Conservation (phyloP, 2,329 filamentous ascomycete species). For the Arthrocladium fulminans region DNA sequence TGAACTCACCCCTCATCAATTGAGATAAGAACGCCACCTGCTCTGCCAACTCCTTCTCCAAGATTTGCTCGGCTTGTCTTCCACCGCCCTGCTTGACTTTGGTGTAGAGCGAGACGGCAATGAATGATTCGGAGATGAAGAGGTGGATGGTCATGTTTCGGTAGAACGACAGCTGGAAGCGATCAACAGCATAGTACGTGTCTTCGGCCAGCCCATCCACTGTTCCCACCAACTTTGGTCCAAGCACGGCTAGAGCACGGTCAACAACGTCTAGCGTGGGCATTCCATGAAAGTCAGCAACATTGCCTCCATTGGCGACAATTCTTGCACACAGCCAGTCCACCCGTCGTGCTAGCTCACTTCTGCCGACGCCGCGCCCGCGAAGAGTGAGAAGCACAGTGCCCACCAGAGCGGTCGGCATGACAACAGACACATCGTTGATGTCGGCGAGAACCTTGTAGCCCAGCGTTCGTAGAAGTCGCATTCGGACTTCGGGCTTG, state of each 20-base stretch:
- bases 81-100: conserved; percentile 86
- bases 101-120: conserved; percentile 84
- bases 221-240: conserved; percentile 75
- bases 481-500: conserved; percentile 45
- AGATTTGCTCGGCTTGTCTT: conserved; percentile 67
- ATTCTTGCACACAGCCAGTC: conserved; percentile 83
- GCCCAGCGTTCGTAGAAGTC: conserved; percentile 73
- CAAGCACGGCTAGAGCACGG: conserved; percentile 81
- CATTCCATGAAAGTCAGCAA: conserved; percentile 81
- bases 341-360: conserved; percentile 74
- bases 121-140: conserved; percentile 86
- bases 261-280: conserved; percentile 76
- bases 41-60: conserved; percentile 60
- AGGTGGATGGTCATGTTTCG: conserved; percentile 99
- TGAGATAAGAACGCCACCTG: conserved; percentile 84
- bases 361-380: conserved; percentile 81
- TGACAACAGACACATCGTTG: conserved; percentile 91
- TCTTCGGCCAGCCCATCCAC: conserved; percentile 75
- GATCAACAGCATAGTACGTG: conserved; percentile 88
- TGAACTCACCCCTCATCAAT: conserved; percentile 92
- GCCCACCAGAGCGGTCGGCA: conserved; percentile 93
- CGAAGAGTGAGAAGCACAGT: conserved; percentile 85
- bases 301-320: conserved; percentile 74
- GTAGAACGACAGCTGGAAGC: conserved; percentile 96
- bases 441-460: conserved; percentile 92